These are phyloP conservation scores for Cercospora zeina DNA, from an alignment of 2,329 filamentous ascomycete species.

Conservation along the genomic window DNA sequence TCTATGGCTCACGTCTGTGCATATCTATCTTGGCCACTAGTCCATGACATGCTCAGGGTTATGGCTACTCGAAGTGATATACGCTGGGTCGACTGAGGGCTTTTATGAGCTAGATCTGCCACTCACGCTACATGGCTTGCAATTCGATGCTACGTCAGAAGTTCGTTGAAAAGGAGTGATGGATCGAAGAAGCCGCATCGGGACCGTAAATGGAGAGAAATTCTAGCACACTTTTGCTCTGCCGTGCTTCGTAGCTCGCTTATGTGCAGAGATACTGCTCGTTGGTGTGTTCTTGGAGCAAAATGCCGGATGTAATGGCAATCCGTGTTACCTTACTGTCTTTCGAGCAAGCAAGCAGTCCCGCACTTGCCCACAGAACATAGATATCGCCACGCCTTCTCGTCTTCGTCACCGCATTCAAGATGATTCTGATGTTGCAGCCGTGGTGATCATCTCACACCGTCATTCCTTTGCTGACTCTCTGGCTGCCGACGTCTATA, in stretches of 20 bases:
- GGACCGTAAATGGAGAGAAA: too few species aligned
- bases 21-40: not conserved
- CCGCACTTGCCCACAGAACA: too few species aligned
- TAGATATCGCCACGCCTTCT: too few species aligned
- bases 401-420: too few species aligned
- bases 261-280: too few species aligned
- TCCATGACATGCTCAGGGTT: not conserved
- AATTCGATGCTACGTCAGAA: not conserved
- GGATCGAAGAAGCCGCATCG: too few species aligned
- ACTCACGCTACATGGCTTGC: not conserved
- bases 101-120: not conserved
- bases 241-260: too few species aligned
- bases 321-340: too few species aligned
- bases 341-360: too few species aligned
- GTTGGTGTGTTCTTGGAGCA: too few species aligned
- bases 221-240: too few species aligned
- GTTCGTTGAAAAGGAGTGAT: not conserved
- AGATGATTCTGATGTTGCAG: not conserved
- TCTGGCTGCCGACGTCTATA: conserved; percentile 22
- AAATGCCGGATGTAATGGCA: too few species aligned
- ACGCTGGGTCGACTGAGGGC: not conserved
- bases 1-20: not conserved
- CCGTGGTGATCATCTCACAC: not conserved
- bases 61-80: not conserved
- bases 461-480: conserved; percentile 16